Conservation (phyloP, 176 grass and related monocot species). For the Avena atlantica region DNA sequence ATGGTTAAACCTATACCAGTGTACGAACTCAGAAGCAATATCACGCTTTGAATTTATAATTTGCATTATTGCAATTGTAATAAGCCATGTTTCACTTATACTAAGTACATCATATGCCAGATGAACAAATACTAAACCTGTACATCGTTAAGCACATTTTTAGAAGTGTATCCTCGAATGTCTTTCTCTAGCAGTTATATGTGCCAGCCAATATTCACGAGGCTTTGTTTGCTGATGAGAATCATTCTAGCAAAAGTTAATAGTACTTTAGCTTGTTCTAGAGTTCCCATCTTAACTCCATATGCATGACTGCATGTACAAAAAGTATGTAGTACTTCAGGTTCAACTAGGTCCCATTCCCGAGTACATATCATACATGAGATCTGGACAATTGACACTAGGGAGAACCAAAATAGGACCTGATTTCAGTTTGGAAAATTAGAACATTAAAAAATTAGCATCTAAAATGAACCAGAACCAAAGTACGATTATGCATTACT, state of each 20-base stretch:
- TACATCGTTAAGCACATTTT: neutral
- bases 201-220: neutral
- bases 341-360: neutral
- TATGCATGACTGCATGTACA: neutral
- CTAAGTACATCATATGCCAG: neutral
- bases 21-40: neutral
- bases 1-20: neutral
- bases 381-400: constrained; percentile 5
- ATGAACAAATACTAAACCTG: neutral
- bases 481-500: neutral
- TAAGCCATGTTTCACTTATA: constrained; percentile 13
- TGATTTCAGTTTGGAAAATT: neutral
- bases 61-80: neutral
- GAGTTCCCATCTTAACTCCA: neutral
- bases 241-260: neutral
- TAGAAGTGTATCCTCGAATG: constrained; percentile 28
- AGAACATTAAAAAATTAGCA: neutral
- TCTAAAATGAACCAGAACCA: constrained; percentile 1
- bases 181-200: neutral
- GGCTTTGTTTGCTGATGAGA: neutral
- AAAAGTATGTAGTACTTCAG: neutral
- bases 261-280: neutral
- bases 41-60: constrained; percentile 12
- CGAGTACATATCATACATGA: neutral
- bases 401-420: neutral